Evolutionary conservation across 2,329 filamentous ascomycete species (phyloP).

Genomic region (Scorias spongiosa): DNA sequence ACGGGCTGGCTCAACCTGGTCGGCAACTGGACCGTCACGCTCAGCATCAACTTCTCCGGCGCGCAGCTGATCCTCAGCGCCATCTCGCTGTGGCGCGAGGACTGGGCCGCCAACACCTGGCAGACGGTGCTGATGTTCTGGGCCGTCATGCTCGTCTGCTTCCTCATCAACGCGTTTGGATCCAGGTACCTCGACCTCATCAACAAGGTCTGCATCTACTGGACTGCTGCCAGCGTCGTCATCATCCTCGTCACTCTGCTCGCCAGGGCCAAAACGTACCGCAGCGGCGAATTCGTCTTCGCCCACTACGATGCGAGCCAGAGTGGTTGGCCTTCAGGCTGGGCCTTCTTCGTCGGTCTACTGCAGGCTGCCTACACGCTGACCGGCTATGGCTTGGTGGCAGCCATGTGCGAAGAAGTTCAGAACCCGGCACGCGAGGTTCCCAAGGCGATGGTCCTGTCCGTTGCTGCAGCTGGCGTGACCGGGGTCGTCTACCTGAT

Average conservation of each 20-base stretch:
- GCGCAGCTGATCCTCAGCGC: slow-evolving; percentile 53
- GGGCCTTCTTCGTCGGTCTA: slow-evolving; percentile 59
- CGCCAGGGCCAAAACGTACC: slow-evolving; percentile 33
- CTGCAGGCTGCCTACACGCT: slow-evolving; percentile 49
- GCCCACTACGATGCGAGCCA: slow-evolving; percentile 49
- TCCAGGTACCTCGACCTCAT: slow-evolving; percentile 49
- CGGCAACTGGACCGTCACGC: slow-evolving; percentile 55
- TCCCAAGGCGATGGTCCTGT: slow-evolving; percentile 55
- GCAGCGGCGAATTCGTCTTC: slow-evolving; percentile 51
- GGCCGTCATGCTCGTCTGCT: slow-evolving; percentile 53
- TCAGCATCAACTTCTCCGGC: slow-evolving; percentile 55
- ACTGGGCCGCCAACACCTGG: slow-evolving; percentile 51
- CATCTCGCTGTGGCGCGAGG: slow-evolving; percentile 54
- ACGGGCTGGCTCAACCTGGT: slow-evolving; percentile 59
- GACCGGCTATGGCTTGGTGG: slow-evolving; percentile 56
- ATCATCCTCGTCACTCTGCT: slow-evolving; percentile 54
- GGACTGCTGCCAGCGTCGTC: slow-evolving; percentile 50
- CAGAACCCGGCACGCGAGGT: slow-evolving; percentile 54
- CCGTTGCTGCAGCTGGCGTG: slow-evolving; percentile 49
- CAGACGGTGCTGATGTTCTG: slow-evolving; percentile 59
- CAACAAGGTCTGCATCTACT: slow-evolving; percentile 60
- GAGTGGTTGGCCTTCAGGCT: slow-evolving; percentile 52
- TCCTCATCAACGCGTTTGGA: slow-evolving; percentile 49
- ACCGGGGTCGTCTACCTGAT: slow-evolving; percentile 55
- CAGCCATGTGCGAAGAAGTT: slow-evolving; percentile 58